These are phyloP conservation scores for Dalbergia oliveri DNA, from an alignment of 306 rosid genomes.

Conservation along the genomic window DNA sequence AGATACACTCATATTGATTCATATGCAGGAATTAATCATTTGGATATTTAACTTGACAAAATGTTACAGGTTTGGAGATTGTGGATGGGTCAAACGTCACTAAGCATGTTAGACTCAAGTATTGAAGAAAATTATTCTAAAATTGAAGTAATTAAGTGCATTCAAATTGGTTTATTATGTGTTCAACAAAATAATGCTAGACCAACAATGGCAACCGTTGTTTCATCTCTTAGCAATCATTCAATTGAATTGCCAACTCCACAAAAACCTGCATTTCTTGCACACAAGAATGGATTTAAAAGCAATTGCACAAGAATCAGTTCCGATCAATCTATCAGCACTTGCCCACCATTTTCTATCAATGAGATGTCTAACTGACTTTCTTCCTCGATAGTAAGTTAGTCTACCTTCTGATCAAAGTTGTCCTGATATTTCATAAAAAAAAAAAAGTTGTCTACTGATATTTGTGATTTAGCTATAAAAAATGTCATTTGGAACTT, in stretches of 20 bases:
- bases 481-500: neutral
- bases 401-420: too few relatives aligned
- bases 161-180: conserved; percentile 57
- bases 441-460: neutral
- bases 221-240: conserved; percentile 41
- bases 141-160: conserved; percentile 42
- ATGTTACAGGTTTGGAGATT: conserved; percentile 52
- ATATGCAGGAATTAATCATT: neutral
- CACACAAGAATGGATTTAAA: neutral
- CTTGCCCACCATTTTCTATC: neutral
- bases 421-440: neutral
- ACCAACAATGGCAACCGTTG: conserved; percentile 51
- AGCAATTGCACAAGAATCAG: neutral
- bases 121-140: conserved; percentile 24
- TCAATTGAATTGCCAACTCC: conserved; percentile 48
- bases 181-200: conserved; percentile 51
- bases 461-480: neutral
- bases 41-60: neutral
- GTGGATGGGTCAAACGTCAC: conserved; percentile 45
- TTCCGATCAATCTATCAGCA: neutral
- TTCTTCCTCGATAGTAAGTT: neutral
- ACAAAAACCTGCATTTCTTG: conserved; percentile 41
- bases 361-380: conserved; percentile 7
- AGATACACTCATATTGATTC: too few relatives aligned
- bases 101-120: conserved; percentile 47